A percentile compares a stretch with the other conserved stretches of the same genome.
phyloP scores from a whole-genome alignment of 2,329 filamentous ascomycete species.

The Paradendryphiella salina region DNA sequence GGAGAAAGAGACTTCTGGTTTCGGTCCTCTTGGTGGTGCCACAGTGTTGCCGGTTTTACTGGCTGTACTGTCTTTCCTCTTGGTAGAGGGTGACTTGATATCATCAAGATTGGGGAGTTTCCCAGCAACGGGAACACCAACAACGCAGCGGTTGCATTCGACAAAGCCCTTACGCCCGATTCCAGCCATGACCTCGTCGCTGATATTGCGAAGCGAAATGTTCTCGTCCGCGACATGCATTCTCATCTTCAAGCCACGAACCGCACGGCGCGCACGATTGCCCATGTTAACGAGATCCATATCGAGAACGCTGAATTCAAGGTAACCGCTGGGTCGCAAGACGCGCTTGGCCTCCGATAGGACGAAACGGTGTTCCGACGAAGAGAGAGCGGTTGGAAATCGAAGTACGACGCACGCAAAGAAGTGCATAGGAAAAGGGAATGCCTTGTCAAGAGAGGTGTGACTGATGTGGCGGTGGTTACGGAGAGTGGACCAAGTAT shows the following conservation, averaged over 20 bases:
- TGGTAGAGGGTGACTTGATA: conserved; percentile 22
- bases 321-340: conserved; percentile 73
- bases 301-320: conserved; percentile 79
- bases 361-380: conserved; percentile 69
- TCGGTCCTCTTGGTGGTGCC: conserved; percentile 25
- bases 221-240: conserved; percentile 65
- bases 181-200: conserved; percentile 63
- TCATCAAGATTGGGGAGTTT: conserved; percentile 46
- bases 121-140: conserved; percentile 72
- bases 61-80: conserved; percentile 37
- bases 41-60: conserved; percentile 26
- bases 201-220: conserved; percentile 60
- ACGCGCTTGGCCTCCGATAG: conserved; percentile 77
- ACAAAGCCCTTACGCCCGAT: conserved; percentile 71
- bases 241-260: conserved; percentile 71
- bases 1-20: conserved; percentile 43
- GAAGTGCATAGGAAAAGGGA: conserved; percentile 75
- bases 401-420: conserved; percentile 77
- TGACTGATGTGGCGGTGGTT: conserved; percentile 80
- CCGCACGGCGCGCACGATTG: conserved; percentile 66
- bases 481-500: conserved; percentile 48
- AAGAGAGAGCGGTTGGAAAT: conserved; percentile 71
- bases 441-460: conserved; percentile 62
- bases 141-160: conserved; percentile 73
- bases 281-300: conserved; percentile 84